Evolutionary conservation across 129 eudicot genomes (phyloP), one percentile per base, ranked within the genome.

Genomic region (Sambucus nigra): DNA sequence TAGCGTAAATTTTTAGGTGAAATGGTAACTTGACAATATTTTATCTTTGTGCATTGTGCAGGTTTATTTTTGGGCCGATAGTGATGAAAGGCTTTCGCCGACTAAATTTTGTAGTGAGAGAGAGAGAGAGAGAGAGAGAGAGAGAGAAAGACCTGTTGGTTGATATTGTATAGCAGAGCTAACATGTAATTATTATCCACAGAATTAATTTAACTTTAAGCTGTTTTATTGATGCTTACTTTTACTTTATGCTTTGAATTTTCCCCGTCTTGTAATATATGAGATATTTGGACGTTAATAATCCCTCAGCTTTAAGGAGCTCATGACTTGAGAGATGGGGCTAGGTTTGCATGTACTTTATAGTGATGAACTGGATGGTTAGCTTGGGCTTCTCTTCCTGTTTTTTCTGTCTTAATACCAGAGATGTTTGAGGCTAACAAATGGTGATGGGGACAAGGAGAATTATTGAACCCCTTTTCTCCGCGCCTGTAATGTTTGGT

Each of bases 21-120:
- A 7, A 41, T 13, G 9, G 53, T 31, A 29, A 24, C 39, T 57
- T 17, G 14, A 25, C 29, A 27, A 46, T 44, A 19, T 28, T 13
- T 6, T 1, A 59, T 63, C 41, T 41, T 16, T 55, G 13, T 63
- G 38, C 47, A 48, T 65, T 67, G 47, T 67, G 72, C 69, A 68
- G 78, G 73, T 46, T 55, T 51, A 64, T 41, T 39, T 55, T 54
- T 25, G 11, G 59, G 50, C 41, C 41, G 59, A 23, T 33, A 31
- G 68, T 29, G 16, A 20, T 7, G 44, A 22, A 15, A 55, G 41
- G 58, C 71, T 59, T 46, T 51, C 29, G 48, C 70, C 71, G 14
- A 51, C 63, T 47, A 52, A 65, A 61, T 73, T 73, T 78, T 69
- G 76, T 73, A 73, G 67, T 52, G 57, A 27, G 50, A 64, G 53